phyloP scores from a whole-genome alignment of 768 basidiomycete species.

The Grammothele lineata region DNA sequence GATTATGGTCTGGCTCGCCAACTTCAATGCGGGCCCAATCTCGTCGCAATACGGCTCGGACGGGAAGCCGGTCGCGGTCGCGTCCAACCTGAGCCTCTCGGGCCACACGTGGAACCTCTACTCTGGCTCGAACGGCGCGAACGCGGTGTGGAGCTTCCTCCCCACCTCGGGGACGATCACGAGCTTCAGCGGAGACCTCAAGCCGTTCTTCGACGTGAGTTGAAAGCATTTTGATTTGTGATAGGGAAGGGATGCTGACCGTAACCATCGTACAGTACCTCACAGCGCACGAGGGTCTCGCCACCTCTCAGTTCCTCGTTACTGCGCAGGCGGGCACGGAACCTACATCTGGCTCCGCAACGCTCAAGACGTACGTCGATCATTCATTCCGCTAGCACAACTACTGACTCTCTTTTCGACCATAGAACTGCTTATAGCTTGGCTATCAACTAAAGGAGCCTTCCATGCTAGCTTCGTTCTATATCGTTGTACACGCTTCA shows the following conservation, averaged over 20 bases:
- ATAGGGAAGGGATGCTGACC: neutral
- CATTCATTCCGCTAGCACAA: too few species aligned
- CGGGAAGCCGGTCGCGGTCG: constrained; percentile 45
- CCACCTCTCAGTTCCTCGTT: constrained; percentile 50
- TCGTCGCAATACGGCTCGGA: constrained; percentile 40
- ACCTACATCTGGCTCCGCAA: constrained; percentile 53
- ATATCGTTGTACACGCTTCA: too few species aligned
- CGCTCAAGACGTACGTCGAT: constrained; percentile 48
- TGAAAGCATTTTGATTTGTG: neutral
- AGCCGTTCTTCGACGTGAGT: constrained; percentile 45
- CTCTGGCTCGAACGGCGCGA: constrained; percentile 48
- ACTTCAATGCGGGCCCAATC: constrained; percentile 55
- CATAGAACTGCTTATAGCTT: constrained; percentile 44
- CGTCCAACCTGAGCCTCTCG: constrained; percentile 40
- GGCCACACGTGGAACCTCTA: constrained; percentile 57
- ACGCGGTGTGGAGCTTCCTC: constrained; percentile 36
- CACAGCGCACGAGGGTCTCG: constrained; percentile 40
- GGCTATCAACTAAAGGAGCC: constrained; percentile 40
- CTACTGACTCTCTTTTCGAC: too few species aligned
- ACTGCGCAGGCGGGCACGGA: constrained; percentile 63
- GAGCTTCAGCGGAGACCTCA: constrained; percentile 52
- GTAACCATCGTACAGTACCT: constrained; percentile 40
- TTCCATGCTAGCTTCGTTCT: too few species aligned
- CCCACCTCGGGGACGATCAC: constrained; percentile 38
- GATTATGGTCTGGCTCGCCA: constrained; percentile 67